Percentiles rank a stretch among this genome's conserved stretches.
These are phyloP conservation scores for Chenopodium album DNA, from an alignment of 148 eudicot species.

Conservation along the genomic window DNA sequence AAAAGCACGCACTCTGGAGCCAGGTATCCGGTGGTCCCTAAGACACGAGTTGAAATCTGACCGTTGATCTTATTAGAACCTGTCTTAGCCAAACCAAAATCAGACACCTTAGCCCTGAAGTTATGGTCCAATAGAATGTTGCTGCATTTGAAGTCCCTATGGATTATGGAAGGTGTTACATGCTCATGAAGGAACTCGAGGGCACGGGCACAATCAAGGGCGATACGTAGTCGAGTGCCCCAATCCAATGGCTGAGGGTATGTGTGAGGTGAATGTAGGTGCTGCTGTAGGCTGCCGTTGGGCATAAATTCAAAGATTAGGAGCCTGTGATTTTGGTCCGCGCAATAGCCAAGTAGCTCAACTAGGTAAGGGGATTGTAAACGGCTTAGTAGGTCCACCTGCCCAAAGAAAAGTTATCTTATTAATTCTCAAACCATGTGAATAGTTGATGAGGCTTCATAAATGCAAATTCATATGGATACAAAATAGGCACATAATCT, in stretches of 20 bases:
- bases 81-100: conserved; percentile 81
- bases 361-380: conserved; percentile 65
- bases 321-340: conserved; percentile 80
- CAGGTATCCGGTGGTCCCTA: conserved; percentile 94
- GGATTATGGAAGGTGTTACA: conserved; percentile 69
- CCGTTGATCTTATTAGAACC: conserved; percentile 92
- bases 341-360: conserved; percentile 86
- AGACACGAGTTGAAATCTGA: conserved; percentile 76
- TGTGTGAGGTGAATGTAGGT: conserved; percentile 45
- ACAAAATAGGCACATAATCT: conserved; percentile 20
- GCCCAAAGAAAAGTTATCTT: conserved; percentile 25
- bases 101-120: conserved; percentile 79
- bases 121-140: conserved; percentile 71
- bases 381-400: conserved; percentile 92
- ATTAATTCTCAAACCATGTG: conserved; percentile 24
- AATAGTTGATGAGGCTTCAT: conserved; percentile 18
- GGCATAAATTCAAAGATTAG: conserved; percentile 79
- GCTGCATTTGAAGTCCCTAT: conserved; percentile 80
- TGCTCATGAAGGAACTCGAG: conserved; percentile 90
- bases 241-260: conserved; percentile 54
- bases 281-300: conserved; percentile 64
- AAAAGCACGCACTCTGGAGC: conserved; percentile 87
- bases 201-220: conserved; percentile 93
- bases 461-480: conserved; percentile 24
- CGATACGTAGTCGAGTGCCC: conserved; percentile 71